These are phyloP conservation scores for Dunaliella primolecta DNA, from an alignment of 139 green algal species.

Conservation along the genomic window DNA sequence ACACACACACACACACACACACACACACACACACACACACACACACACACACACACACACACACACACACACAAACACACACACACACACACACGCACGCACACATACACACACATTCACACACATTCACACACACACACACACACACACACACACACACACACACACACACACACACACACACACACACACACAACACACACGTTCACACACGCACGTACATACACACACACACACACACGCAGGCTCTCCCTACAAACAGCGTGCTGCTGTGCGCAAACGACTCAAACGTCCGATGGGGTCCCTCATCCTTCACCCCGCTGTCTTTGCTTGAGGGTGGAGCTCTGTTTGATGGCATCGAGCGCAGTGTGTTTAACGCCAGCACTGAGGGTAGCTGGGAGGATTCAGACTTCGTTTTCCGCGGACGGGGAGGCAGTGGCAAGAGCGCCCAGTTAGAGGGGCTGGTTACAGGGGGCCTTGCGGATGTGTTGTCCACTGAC, in stretches of 20 bases:
- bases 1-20: no score
- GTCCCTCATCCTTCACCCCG: neutral
- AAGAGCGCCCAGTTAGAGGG: neutral
- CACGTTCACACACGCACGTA: neutral
- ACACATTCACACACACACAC: no score
- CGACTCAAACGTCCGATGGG: neutral
- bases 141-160: neutral
- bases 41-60: conserved; percentile 43
- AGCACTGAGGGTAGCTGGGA: neutral
- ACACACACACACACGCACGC: neutral
- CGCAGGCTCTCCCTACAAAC: neutral
- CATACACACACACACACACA: neutral
- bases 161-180: neutral
- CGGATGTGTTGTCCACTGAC: neutral
- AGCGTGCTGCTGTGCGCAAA: neutral
- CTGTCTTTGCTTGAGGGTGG: neutral
- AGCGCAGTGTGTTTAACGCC: neutral
- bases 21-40: no score
- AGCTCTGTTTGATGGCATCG: neutral
- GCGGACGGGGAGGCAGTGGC: neutral
- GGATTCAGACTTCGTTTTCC: neutral
- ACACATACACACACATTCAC: no score
- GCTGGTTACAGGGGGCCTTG: neutral
- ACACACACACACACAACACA: neutral
- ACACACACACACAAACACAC: neutral